Conservation (phyloP, 768 basidiomycete genomes). For the Termitomyces sp. region DNA sequence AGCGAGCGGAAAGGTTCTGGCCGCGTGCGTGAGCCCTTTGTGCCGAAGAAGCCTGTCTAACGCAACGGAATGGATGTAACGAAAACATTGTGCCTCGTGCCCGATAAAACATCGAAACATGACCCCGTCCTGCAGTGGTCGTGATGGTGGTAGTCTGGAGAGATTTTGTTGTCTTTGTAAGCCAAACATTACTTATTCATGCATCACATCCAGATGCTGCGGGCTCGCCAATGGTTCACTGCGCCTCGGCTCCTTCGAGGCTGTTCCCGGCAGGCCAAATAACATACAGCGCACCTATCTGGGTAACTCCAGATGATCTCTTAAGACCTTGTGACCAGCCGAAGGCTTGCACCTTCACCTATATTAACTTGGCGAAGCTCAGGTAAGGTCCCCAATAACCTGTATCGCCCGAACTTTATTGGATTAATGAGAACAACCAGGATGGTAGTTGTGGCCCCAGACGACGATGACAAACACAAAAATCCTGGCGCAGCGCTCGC, state of each 20-base stretch:
- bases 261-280: neutral
- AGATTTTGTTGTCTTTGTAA: slow-evolving; percentile 5
- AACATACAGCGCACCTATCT: neutral
- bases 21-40: slow-evolving; percentile 34
- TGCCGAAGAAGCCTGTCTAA: slow-evolving; percentile 10
- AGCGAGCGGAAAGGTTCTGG: slow-evolving; percentile 56
- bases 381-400: neutral
- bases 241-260: neutral
- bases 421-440: neutral
- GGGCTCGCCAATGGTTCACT: neutral
- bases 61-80: neutral
- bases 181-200: neutral
- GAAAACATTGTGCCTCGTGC: slow-evolving; percentile 5
- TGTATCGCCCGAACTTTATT: neutral
- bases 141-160: neutral
- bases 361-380: neutral
- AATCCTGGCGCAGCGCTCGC: neutral
- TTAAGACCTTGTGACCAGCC: slow-evolving; percentile 3
- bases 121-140: slow-evolving; percentile 4
- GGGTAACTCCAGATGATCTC: neutral
- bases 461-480: slow-evolving; percentile 7
- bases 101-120: slow-evolving; percentile 16
- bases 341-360: slow-evolving; percentile 2
- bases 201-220: neutral
- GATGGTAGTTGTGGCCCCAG: slow-evolving; percentile 8